Conservation (phyloP, 225 moss, liverwort and hornwort genomes). For the Sphagnum contortum region DNA sequence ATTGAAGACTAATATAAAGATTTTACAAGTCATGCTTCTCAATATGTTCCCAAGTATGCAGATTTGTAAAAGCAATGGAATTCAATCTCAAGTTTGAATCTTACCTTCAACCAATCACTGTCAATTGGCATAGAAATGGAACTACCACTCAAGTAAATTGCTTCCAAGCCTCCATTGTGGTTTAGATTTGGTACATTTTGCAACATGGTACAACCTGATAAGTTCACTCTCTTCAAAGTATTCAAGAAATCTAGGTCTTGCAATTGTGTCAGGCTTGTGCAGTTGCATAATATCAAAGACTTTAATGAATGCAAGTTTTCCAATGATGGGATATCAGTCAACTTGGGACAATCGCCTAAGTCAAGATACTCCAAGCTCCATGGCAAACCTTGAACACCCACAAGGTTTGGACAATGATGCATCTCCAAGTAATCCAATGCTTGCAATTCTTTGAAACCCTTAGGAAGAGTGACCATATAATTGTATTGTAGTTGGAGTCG, state of each 20-base stretch:
- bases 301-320: not conserved
- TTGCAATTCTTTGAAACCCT: too few relatives aligned
- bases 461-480: too few relatives aligned
- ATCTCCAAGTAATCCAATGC: slow-evolving; percentile 3
- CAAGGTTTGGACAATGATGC: not conserved
- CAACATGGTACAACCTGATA: slow-evolving; percentile 10
- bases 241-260: slow-evolving; percentile 3
- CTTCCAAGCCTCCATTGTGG: not conserved
- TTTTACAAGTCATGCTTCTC: too few relatives aligned
- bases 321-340: not conserved
- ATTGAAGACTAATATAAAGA: too few relatives aligned
- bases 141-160: slow-evolving; percentile 8
- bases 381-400: slow-evolving; percentile 6
- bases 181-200: not conserved
- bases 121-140: slow-evolving; percentile 2
- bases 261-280: slow-evolving; percentile 6
- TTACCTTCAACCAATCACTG: slow-evolving; percentile 4
- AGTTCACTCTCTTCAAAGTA: slow-evolving; percentile 7
- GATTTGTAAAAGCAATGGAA: too few relatives aligned
- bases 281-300: slow-evolving; percentile 9
- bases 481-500: too few relatives aligned
- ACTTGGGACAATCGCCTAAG: not conserved
- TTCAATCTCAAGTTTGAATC: too few relatives aligned
- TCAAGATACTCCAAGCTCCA: slow-evolving; percentile 11
- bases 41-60: too few relatives aligned